phyloP scores from a whole-genome alignment of 1,284 basidiomycete species.

The Papiliotrema terrestris region DNA sequence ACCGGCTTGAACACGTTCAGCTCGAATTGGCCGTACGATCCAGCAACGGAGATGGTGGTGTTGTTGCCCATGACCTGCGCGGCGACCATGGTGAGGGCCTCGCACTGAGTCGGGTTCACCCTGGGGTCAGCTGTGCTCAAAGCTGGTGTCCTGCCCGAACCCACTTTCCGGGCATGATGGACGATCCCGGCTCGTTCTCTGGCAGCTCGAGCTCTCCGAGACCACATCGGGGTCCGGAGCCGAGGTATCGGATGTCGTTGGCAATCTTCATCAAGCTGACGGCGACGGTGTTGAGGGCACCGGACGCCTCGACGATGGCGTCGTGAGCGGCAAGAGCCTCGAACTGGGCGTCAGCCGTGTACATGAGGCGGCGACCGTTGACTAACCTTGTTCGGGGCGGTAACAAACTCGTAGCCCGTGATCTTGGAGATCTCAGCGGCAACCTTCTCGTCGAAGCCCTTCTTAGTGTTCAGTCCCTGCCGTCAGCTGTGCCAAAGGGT shows the following conservation, averaged over 20 bases:
- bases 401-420: slow-evolving; percentile 86
- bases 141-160: slow-evolving; percentile 8
- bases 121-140: slow-evolving; percentile 11
- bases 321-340: slow-evolving; percentile 97
- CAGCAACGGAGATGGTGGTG: slow-evolving; percentile 86
- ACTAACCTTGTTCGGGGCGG: slow-evolving; percentile 92
- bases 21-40: slow-evolving; percentile 97
- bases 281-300: slow-evolving; percentile 91
- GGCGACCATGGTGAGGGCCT: slow-evolving; percentile 97
- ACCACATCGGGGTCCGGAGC: slow-evolving; percentile 95
- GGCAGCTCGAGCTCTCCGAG: slow-evolving; percentile 91
- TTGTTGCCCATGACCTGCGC: slow-evolving; percentile 99
- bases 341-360: slow-evolving; percentile 58
- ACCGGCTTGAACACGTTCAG: slow-evolving; percentile 99
- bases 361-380: neutral
- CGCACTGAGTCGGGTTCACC: slow-evolving; percentile 99
- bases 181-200: slow-evolving; percentile 98
- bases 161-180: slow-evolving; percentile 97
- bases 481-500: neutral
- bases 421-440: slow-evolving; percentile 89
- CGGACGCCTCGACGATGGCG: slow-evolving; percentile 94
- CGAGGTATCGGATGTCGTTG: slow-evolving; percentile 97
- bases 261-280: slow-evolving; percentile 99
- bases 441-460: slow-evolving; percentile 93
- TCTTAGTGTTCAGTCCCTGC: slow-evolving; percentile 93